Base-by-base conservation (phyloP, 805 yeast genomes). In the Limtongia smithiae region DNA sequence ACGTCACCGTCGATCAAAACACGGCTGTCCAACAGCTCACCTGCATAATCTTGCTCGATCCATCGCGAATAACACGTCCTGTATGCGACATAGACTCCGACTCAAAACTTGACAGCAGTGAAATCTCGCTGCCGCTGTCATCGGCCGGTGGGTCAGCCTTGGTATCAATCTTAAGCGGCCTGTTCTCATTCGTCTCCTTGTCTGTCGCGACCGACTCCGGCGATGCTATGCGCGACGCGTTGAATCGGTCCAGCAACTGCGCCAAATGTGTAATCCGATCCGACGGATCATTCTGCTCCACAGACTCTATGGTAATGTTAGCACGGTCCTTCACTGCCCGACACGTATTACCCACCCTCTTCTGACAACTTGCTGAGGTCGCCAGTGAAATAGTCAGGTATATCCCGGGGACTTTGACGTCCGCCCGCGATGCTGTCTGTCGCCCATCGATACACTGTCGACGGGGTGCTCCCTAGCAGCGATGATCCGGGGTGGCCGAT, bases 401-500 rank as follows among this genome's bases (percentile, higher is more conserved):
- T 36, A 9, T 20, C 2, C 5, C 18, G 25, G n/a, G 41, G 30
- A 22, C 30, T 37, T 8, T 22, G 25, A 5, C 30, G 31, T 20
- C 49, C 49, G 15, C 49, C 49, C 18, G 44, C 43, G 25, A 45
- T 31, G 8, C 44, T 43, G 22, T 51, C 56, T 9, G 53, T 33
- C 4, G 54, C 54, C 57, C 57, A 53, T n/a, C 37, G 32, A 41
- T 49, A 53, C 6, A 33, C 41, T 8, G 57, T 48, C 22, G 57
- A 53, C 35, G 37, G 22, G 4, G 57, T 48, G 3, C 34, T 37
- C 18, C 50, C 51, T 9, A 45, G 28, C 17, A 50, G 15, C 8
- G 54, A 45, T n/a, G 55, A 38, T 7, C n/a, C 36, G 11, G 50
- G 34, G 15, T 28, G 11, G 11, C 36, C 24, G 22, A 12, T 30